These are phyloP conservation scores for Effrenium voratum DNA, from an alignment of 73 alveolate species.

Conservation along the genomic window DNA sequence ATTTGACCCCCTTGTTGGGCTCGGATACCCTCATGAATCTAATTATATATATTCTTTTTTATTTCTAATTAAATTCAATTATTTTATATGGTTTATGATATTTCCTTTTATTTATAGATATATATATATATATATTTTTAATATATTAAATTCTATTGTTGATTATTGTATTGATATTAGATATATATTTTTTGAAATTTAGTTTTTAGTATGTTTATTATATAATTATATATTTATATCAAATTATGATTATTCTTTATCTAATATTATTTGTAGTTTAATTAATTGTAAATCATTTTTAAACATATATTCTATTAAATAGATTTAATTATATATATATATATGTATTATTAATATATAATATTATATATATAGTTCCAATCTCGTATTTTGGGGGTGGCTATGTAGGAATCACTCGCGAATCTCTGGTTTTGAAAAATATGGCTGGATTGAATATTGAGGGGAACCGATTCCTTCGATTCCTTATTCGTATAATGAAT, in stretches of 20 bases:
- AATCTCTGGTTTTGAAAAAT: too few relatives aligned
- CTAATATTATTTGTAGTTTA: not conserved
- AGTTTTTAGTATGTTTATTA: too few relatives aligned
- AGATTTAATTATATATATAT: not conserved
- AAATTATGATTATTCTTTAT: not conserved
- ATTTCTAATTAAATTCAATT: not conserved
- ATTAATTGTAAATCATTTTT: not conserved
- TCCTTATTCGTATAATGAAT: too few relatives aligned
- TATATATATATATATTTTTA: too few relatives aligned
- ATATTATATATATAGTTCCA: not conserved
- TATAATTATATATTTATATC: not conserved
- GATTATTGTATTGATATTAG: not conserved
- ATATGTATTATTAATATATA: not conserved
- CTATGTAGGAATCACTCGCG: too few relatives aligned
- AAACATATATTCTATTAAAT: not conserved
- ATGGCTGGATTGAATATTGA: too few relatives aligned
- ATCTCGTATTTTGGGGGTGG: not conserved
- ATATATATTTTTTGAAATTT: too few relatives aligned
- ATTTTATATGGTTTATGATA: not conserved
- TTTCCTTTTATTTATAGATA: too few relatives aligned
- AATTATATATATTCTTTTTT: not conserved
- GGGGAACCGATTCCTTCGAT: too few relatives aligned
- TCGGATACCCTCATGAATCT: not conserved
- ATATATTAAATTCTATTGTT: not conserved
- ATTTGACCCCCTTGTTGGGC: not conserved